A percentile compares a stretch with the other conserved stretches of the same genome.
These are phyloP conservation scores for Elaeagnus macrophylla DNA, from an alignment of 306 rosid genomes.

Conservation along the genomic window DNA sequence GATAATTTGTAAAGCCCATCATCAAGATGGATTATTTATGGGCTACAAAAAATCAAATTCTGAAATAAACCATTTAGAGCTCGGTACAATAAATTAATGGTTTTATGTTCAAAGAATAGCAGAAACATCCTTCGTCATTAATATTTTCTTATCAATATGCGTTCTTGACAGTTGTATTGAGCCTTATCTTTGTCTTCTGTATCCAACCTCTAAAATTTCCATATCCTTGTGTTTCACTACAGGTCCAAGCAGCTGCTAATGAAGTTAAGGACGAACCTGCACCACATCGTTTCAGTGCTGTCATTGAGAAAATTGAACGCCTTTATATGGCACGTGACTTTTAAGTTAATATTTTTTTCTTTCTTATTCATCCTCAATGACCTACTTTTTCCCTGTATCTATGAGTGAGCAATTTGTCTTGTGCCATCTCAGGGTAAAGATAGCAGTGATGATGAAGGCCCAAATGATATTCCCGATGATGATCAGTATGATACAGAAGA, in stretches of 20 bases:
- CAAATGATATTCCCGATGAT: slow-evolving; percentile 68
- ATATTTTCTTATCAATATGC: no score
- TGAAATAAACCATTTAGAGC: no score
- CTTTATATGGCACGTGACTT: slow-evolving; percentile 62
- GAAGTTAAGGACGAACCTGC: slow-evolving; percentile 61
- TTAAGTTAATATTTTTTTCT: slow-evolving; percentile 3
- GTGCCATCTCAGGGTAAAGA: slow-evolving; percentile 65
- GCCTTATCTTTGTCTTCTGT: no score
- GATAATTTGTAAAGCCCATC: no score
- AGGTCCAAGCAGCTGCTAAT: slow-evolving; percentile 58
- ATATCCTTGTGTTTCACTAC: slow-evolving; percentile 8
- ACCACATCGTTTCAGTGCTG: slow-evolving; percentile 93
- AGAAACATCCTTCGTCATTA: no score
- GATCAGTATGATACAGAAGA: slow-evolving; percentile 98
- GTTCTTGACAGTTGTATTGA: no score
- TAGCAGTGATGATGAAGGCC: slow-evolving; percentile 89
- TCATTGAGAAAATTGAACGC: slow-evolving; percentile 94
- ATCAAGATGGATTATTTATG: no score
- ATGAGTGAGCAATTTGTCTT: not conserved
- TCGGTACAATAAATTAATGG: no score
- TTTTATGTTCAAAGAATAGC: no score
- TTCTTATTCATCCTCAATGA: not conserved
- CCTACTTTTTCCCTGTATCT: not conserved
- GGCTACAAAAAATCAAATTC: no score
- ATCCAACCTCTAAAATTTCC: not conserved